Percentiles rank a stretch among this genome's conserved stretches.
These are phyloP conservation scores for Apocynum venetum DNA, from an alignment of 257 asterid species.

Conservation along the genomic window DNA sequence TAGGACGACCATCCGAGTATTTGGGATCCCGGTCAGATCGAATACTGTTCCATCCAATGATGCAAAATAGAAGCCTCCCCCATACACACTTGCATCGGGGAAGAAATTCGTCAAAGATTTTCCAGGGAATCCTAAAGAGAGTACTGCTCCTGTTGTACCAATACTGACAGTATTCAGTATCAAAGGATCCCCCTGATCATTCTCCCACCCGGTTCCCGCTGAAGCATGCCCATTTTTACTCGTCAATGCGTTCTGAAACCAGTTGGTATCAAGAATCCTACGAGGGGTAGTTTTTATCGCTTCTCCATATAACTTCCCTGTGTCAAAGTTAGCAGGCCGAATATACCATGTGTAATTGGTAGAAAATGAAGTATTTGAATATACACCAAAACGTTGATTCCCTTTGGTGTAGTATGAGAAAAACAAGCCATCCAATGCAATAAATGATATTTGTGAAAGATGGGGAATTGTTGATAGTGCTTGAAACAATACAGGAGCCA, in stretches of 20 bases:
- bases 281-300: conserved; percentile 15
- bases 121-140: conserved; percentile 44
- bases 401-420: conserved; percentile 37
- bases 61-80: conserved; percentile 45
- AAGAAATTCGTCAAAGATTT: conserved; percentile 29
- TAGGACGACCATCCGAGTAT: conserved; percentile 24
- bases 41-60: conserved; percentile 41
- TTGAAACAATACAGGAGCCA: conserved; percentile 35
- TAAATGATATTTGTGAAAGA: conserved; percentile 46
- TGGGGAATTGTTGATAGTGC: conserved; percentile 45
- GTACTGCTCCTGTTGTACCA: conserved; percentile 24
- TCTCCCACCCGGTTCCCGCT: conserved; percentile 35
- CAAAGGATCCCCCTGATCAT: conserved; percentile 13
- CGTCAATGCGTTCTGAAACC: conserved; percentile 37
- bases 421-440: conserved; percentile 42
- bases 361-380: conserved; percentile 43
- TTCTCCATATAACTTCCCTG: conserved; percentile 39
- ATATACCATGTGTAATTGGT: conserved; percentile 36
- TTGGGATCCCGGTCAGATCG: conserved; percentile 27
- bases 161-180: conserved; percentile 27
- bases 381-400: conserved; percentile 30
- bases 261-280: conserved; percentile 18
- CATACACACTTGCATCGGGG: conserved; percentile 9
- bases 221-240: conserved; percentile 36
- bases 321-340: conserved; percentile 31